Evolutionary conservation across 176 grass and related monocot genomes (phyloP), one percentile per base, ranked within the genome.

Genomic region (Elaeis guineensis): DNA sequence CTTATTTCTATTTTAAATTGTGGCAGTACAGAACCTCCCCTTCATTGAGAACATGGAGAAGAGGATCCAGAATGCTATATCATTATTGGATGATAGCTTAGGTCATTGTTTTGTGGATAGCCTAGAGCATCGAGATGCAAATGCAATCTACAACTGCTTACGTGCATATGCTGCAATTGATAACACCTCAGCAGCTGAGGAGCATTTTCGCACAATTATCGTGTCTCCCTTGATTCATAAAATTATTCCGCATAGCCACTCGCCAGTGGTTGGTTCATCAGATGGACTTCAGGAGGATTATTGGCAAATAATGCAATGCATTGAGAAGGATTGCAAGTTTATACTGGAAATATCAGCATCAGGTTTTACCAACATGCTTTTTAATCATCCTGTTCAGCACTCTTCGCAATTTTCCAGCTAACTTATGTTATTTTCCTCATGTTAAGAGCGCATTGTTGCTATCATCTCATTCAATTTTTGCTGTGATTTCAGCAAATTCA

Each of bases 21-120:
- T 88, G 87, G 84, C 87, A 98, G 87, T 98, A 74, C 93, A 98
- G 93, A 92, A 98, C 71, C 87, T 98, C 59, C 93, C 93, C 54
- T 98, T 98, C 69, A 98, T 92, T 63, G 87, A 83, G 75, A 98
- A 98, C 87, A 85, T 98, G 87, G 93, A 98, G 73, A 98, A 98
- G 76, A 92, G 93, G 69, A 86, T 86, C 69, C 87, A 92, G 67
- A 75, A 79, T 58, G 81, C 87, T 55, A 89, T 79, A 58, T 80
- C 77, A 88, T 73, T 85, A 79, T 76, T 98, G 66, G 87, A 92
- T 80, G 75, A 79, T 66, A 92, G 81, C 64, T 78, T 98, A 54
- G 84, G 86, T 65, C 67, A 56, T 59, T 98, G 93, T 76, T 98
- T 98, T 58, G 72, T 91, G 25, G 84, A 89, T 78, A 88, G 84